Evolutionary conservation across 2,329 filamentous ascomycete species (phyloP).

Genomic region (Rhynchosporium agropyri): DNA sequence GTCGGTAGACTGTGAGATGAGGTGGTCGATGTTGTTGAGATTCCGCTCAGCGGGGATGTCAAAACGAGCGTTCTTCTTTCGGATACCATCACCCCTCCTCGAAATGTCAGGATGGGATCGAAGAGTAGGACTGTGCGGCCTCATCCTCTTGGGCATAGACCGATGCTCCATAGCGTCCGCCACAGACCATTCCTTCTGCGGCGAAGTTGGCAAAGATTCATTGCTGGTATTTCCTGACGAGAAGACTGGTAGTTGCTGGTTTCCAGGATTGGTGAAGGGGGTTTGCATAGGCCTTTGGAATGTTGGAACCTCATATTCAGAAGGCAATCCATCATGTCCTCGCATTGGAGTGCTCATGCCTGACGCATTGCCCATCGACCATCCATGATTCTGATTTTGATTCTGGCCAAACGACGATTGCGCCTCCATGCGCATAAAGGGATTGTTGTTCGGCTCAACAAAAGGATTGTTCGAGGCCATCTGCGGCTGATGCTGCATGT

Average conservation of each 20-base stretch:
- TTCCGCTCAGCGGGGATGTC: slow-evolving; percentile 95
- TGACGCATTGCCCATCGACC: slow-evolving; percentile 53
- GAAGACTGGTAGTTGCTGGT: slow-evolving; percentile 57
- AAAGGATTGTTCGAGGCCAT: slow-evolving; percentile 66
- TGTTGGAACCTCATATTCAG: slow-evolving; percentile 59
- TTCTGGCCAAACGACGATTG: slow-evolving; percentile 45
- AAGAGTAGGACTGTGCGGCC: slow-evolving; percentile 66
- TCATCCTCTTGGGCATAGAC: slow-evolving; percentile 61
- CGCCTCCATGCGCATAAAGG: slow-evolving; percentile 64
- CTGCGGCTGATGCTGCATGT: slow-evolving; percentile 48
- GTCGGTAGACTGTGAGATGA: slow-evolving; percentile 85
- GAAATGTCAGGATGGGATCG: slow-evolving; percentile 75
- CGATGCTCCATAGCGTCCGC: slow-evolving; percentile 52
- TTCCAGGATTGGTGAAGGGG: slow-evolving; percentile 56
- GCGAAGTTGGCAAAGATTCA: slow-evolving; percentile 56
- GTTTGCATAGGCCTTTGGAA: slow-evolving; percentile 57
- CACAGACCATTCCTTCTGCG: slow-evolving; percentile 61
- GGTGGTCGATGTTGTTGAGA: slow-evolving; percentile 88
- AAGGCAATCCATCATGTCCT: slow-evolving; percentile 64
- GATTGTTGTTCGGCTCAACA: slow-evolving; percentile 59
- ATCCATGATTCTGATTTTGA: slow-evolving; percentile 35
- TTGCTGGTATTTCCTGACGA: slow-evolving; percentile 50
- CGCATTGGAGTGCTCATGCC: slow-evolving; percentile 75
- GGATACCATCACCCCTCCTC: slow-evolving; percentile 60
- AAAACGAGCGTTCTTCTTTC: slow-evolving; percentile 98